phyloP scores from a whole-genome alignment of 306 rosid species.

The Vicia faba region DNA sequence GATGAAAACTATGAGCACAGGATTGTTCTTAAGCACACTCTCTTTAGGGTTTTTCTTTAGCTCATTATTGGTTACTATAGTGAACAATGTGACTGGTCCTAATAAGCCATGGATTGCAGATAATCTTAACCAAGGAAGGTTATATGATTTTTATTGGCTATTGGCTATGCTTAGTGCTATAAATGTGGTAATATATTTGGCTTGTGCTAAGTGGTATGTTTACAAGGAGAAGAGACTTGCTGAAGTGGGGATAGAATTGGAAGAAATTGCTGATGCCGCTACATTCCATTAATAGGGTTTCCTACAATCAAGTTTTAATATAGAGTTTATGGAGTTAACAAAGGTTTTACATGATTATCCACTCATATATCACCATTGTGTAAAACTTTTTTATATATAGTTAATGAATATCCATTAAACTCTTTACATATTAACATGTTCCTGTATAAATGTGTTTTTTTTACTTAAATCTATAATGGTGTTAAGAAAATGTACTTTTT shows the following conservation, averaged over 20 bases:
- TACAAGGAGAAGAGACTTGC: slow-evolving; percentile 84
- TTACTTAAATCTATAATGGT: not conserved
- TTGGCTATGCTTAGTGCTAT: slow-evolving; percentile 67
- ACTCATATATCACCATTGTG: not conserved
- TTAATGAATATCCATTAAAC: not conserved
- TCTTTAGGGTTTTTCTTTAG: slow-evolving; percentile 83
- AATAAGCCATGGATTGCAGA: slow-evolving; percentile 76
- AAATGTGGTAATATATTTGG: slow-evolving; percentile 60
- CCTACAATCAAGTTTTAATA: not conserved
- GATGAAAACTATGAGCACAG: slow-evolving; percentile 94
- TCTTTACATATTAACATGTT: not conserved
- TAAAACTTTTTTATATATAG: not conserved
- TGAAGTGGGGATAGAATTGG: slow-evolving; percentile 63
- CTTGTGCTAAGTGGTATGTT: slow-evolving; percentile 79
- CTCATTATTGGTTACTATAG: slow-evolving; percentile 64
- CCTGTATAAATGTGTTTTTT: not conserved
- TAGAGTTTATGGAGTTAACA: not conserved
- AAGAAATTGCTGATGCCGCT: slow-evolving; percentile 46
- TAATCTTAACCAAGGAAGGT: slow-evolving; percentile 77
- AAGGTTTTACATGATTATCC: not conserved
- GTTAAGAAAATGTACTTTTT: not conserved
- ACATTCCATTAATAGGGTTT: slow-evolving; percentile 43
- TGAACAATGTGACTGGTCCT: slow-evolving; percentile 59
- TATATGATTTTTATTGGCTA: slow-evolving; percentile 83
- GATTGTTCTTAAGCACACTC: slow-evolving; percentile 77